Conservation (phyloP, 2,329 filamentous ascomycete species). For the Pseudocercospora crystallina region DNA sequence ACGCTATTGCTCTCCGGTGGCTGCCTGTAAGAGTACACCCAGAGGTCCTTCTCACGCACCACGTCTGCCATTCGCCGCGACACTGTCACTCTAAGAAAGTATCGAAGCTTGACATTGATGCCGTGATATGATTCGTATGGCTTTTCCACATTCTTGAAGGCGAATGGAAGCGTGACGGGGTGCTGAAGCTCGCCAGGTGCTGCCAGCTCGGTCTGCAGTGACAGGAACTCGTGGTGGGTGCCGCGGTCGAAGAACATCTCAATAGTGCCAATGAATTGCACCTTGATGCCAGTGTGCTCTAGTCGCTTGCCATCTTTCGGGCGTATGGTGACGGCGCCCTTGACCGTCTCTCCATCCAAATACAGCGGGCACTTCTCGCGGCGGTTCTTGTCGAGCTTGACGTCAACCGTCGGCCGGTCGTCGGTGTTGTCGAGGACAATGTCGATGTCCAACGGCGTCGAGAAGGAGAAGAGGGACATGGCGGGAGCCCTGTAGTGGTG, state of each 20-base stretch:
- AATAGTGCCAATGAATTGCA: constrained; percentile 98
- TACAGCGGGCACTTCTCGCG: constrained; percentile 96
- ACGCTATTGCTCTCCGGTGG: constrained; percentile 96
- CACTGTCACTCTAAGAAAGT: constrained; percentile 96
- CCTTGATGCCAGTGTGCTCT: constrained; percentile 98
- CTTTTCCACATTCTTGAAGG: constrained; percentile 99
- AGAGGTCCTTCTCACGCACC: constrained; percentile 97
- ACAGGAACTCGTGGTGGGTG: constrained; percentile 99
- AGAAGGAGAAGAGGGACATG: constrained; percentile 96
- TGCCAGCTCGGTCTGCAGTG: constrained; percentile 92
- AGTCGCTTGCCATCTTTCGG: constrained; percentile 97
- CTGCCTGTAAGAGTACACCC: constrained; percentile 98
- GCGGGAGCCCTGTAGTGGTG: not conserved
- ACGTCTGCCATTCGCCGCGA: constrained; percentile 97
- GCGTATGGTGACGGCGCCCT: constrained; percentile 89
- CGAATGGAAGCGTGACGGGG: constrained; percentile 97
- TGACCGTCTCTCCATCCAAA: constrained; percentile 97
- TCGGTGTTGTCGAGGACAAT: constrained; percentile 95
- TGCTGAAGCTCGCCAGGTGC: constrained; percentile 97
- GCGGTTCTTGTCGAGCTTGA: constrained; percentile 97
- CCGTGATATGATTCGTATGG: constrained; percentile 99
- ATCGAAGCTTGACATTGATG: constrained; percentile 98
- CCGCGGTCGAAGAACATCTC: constrained; percentile 99
- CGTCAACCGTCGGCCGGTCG: constrained; percentile 91
- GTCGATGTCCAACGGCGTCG: constrained; percentile 97